These are phyloP conservation scores for Terfezia boudieri DNA, from an alignment of 495 filamentous ascomycete species.

Conservation along the genomic window DNA sequence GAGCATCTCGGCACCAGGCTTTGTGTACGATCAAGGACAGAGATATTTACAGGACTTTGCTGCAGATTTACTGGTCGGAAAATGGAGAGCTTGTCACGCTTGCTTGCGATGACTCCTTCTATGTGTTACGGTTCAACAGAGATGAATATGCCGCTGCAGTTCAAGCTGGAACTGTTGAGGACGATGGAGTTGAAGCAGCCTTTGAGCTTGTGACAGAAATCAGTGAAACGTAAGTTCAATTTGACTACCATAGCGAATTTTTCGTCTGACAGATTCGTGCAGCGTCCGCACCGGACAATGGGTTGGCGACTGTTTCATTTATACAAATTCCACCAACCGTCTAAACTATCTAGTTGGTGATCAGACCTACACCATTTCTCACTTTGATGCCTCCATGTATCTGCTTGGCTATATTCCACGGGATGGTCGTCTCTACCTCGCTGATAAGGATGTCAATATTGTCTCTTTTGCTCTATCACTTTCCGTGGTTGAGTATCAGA, in stretches of 20 bases:
- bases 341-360: conserved; percentile 96
- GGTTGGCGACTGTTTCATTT: conserved; percentile 97
- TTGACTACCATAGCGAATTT: not conserved
- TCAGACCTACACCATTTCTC: conserved; percentile 94
- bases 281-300: conserved; percentile 87
- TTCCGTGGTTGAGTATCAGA: conserved; percentile 93
- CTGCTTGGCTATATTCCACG: conserved; percentile 84
- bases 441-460: conserved; percentile 83
- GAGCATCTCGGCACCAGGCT: conserved; percentile 12
- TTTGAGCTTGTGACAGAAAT: conserved; percentile 92
- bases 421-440: conserved; percentile 78
- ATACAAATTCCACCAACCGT: conserved; percentile 89
- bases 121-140: conserved; percentile 72
- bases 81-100: conserved; percentile 80
- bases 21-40: conserved; percentile 1
- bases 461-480: conserved; percentile 81
- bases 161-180: conserved; percentile 61
- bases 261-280: not conserved
- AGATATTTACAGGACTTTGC: conserved; percentile 28
- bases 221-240: conserved; percentile 44
- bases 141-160: conserved; percentile 68
- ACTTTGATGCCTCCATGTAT: conserved; percentile 91
- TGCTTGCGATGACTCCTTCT: conserved; percentile 88
- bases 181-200: conserved; percentile 92
- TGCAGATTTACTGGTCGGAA: conserved; percentile 86